Conservation (phyloP, 1,284 basidiomycete genomes). For the Sutorius eximius region DNA sequence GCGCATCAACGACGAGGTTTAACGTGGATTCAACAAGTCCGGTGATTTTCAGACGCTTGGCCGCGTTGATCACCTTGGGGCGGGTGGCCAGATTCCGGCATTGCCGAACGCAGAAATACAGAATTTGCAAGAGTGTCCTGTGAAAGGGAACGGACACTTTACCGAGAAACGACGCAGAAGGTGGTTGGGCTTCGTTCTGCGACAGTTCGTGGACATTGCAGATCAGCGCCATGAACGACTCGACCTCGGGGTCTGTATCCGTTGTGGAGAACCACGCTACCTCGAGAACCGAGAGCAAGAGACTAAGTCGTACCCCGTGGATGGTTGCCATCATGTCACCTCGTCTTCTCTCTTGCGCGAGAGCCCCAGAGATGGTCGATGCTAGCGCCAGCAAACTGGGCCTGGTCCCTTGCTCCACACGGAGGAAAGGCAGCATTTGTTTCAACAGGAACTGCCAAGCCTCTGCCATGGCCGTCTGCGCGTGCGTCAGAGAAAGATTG, state of each 20-base stretch:
- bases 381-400: constrained; percentile 60
- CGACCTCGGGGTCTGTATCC: constrained; percentile 55
- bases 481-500: constrained; percentile 82
- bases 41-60: constrained; percentile 58
- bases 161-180: constrained; percentile 73
- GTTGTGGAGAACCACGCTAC: constrained; percentile 72
- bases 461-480: constrained; percentile 72
- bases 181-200: constrained; percentile 72
- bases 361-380: constrained; percentile 61
- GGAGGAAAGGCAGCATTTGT: constrained; percentile 62
- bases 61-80: constrained; percentile 54
- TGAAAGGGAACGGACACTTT: constrained; percentile 73
- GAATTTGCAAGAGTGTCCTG: constrained; percentile 73
- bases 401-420: constrained; percentile 55
- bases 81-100: constrained; percentile 50
- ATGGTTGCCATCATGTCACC: constrained; percentile 87
- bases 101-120: constrained; percentile 75
- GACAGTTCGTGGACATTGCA: constrained; percentile 66
- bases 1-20: constrained; percentile 65
- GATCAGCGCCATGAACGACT: constrained; percentile 63
- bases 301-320: constrained; percentile 72
- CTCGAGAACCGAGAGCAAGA: constrained; percentile 77
- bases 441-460: constrained; percentile 79
- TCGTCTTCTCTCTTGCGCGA: constrained; percentile 68
- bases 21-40: constrained; percentile 64